Base-by-base conservation (phyloP, 805 yeast genomes). In the Schwanniomyces occidentalis region DNA sequence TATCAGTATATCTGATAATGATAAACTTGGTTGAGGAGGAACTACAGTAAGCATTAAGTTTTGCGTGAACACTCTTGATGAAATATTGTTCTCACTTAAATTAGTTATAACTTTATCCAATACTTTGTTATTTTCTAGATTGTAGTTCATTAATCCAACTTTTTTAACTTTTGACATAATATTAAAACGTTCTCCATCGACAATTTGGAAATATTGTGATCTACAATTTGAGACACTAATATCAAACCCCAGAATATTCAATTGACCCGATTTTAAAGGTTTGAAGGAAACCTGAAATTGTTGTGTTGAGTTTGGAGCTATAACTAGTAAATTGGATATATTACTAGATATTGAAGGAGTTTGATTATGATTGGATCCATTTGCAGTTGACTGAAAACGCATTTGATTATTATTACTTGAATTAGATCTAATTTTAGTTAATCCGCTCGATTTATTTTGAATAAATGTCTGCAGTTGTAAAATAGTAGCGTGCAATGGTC, bases 1-100 rank as follows among this genome's bases (percentile, higher is more conserved):
- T 9, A 82, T 67, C 47, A 77, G 73, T 5, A 75, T 60, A 26
- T 73, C 69, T 1, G 74, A 58, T 9, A 82, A 50, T 2, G 76
- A 68, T 20, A 87, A 58, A 4, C 71, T 58, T 1, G 96, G 95
- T 46, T 87, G 89, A 0, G 67, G 56, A 25, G 69, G 61, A 6
- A 64, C 54, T 2, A 62, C 69, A 4, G 42, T 71, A 48, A 37
- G 64, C 2, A 51, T 43, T 8, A 67, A 32, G 6, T 26, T 33
- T 30, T 45, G 51, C 2, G 50, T 43, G 2, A 38, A 22, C 0
- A 35, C 55, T 30, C 68, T 40, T 2, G 41, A 33, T 7, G 34
- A 28, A 6, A 48, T 32, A 12, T 46, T 41, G 21, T 48, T 50
- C 10, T 54, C 45, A 3, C 44, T 43, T 30, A 78, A 49, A 15